Conservation (phyloP, 1,139 yeast species). For the Diutina neorugosa region DNA sequence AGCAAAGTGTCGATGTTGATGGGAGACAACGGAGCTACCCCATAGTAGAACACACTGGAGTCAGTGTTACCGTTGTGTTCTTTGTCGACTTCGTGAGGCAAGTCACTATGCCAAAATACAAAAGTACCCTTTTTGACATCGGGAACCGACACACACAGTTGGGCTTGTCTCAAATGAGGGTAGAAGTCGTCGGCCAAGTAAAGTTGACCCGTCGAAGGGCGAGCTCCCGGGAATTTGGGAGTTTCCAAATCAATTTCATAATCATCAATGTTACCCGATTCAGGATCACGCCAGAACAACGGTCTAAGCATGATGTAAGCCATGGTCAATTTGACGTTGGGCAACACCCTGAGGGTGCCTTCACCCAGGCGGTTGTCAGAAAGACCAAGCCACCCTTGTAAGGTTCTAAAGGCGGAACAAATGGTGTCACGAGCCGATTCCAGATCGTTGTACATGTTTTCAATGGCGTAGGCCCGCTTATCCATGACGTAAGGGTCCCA, state of each 20-base stretch:
- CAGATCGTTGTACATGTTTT: constrained; percentile 18
- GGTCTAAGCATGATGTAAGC: constrained; percentile 34
- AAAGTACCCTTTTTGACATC: constrained; percentile 27
- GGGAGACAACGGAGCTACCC: constrained; percentile 16
- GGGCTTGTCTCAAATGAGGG: constrained; percentile 17
- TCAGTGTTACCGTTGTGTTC: constrained; percentile 24
- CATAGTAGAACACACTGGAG: constrained; percentile 25
- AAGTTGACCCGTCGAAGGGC: constrained; percentile 20
- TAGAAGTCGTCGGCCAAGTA: constrained; percentile 11
- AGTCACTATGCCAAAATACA: constrained; percentile 40
- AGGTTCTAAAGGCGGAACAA: constrained; percentile 29
- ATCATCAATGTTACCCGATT: constrained; percentile 10
- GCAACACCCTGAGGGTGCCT: constrained; percentile 32
- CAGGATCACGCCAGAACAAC: constrained; percentile 22
- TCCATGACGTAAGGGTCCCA: constrained; percentile 32
- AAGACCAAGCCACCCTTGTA: constrained; percentile 39
- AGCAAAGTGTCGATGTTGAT: neutral
- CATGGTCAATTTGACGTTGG: constrained; percentile 23
- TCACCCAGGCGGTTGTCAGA: constrained; percentile 25
- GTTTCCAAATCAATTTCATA: constrained; percentile 15
- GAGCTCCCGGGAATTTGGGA: constrained; percentile 16
- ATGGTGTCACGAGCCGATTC: constrained; percentile 6
- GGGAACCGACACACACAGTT: constrained; percentile 20
- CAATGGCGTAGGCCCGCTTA: constrained; percentile 22
- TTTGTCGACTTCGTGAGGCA: constrained; percentile 35